phyloP scores from a whole-genome alignment of 257 asterid genomes.

The Euphrasia confusa region DNA sequence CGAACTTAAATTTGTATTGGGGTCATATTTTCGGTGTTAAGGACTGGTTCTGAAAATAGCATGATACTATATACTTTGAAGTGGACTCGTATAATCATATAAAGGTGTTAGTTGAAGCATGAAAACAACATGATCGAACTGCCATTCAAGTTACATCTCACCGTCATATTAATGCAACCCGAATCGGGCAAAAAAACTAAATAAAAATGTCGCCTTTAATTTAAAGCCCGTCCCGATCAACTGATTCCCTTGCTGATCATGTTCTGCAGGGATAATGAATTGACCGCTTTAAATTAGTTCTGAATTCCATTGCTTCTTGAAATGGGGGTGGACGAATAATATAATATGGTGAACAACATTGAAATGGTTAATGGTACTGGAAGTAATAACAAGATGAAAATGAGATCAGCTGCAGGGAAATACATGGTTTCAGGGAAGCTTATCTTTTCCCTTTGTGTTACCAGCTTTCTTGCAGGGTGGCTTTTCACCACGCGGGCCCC shows the following conservation, averaged over 20 bases:
- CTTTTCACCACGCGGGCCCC: slow-evolving; percentile 37
- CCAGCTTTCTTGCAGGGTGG: slow-evolving; percentile 62
- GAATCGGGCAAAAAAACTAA: slow-evolving; percentile 9
- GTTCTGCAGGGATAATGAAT: slow-evolving; percentile 31
- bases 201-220: too few relatives aligned
- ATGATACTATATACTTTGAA: too few relatives aligned
- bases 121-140: slow-evolving; percentile 55
- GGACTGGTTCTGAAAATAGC: too few relatives aligned
- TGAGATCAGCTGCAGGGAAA: slow-evolving; percentile 35
- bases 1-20: too few relatives aligned
- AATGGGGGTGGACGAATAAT: neutral
- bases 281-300: neutral
- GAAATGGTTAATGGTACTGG: neutral
- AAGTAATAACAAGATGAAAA: slow-evolving; percentile 26
- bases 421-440: slow-evolving; percentile 37
- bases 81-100: too few relatives aligned
- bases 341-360: slow-evolving; percentile 19
- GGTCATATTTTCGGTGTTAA: too few relatives aligned
- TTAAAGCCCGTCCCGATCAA: too few relatives aligned
- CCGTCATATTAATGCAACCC: slow-evolving; percentile 14
- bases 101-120: slow-evolving; percentile 51
- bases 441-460: slow-evolving; percentile 42
- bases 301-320: too few relatives aligned
- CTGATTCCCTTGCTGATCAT: too few relatives aligned
- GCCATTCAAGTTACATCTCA: slow-evolving; percentile 25